Conservation (phyloP, 1,139 yeast species). For the Saccharomyces pastorianus region DNA sequence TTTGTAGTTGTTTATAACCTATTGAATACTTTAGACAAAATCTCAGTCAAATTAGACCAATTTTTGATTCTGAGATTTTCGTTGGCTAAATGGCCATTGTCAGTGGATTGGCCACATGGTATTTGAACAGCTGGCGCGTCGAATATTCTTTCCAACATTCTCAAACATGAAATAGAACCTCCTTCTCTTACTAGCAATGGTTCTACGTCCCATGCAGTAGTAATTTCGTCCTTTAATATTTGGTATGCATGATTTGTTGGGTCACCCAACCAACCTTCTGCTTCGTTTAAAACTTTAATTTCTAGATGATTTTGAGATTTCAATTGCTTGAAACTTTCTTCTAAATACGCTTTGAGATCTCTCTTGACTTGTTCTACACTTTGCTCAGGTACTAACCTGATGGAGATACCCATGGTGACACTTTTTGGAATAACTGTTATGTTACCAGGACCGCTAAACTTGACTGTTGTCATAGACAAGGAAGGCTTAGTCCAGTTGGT, state of each 20-base stretch:
- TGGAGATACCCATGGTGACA: conserved; percentile 68
- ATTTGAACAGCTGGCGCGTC: conserved; percentile 88
- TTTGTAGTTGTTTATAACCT: conserved; percentile 26
- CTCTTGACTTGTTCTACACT: conserved; percentile 50
- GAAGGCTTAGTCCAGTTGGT: conserved; percentile 93
- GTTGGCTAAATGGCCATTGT: conserved; percentile 85
- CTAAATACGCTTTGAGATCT: conserved; percentile 42
- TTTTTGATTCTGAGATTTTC: conserved; percentile 77
- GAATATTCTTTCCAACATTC: conserved; percentile 75
- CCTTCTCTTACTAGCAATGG: conserved; percentile 92
- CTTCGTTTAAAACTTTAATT: conserved; percentile 64
- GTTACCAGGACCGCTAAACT: conserved; percentile 85
- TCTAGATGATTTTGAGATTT: conserved; percentile 52
- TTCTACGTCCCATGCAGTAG: conserved; percentile 52
- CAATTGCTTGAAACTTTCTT: conserved; percentile 39
- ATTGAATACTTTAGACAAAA: conserved; percentile 49
- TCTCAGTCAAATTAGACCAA: conserved; percentile 62
- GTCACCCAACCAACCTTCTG: conserved; percentile 96
- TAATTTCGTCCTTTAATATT: conserved; percentile 51
- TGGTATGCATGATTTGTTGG: conserved; percentile 66
- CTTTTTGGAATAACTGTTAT: conserved; percentile 81
- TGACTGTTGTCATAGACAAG: conserved; percentile 76
- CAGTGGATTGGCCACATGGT: conserved; percentile 94
- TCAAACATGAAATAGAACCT: conserved; percentile 86
- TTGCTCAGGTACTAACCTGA: conserved; percentile 88